Evolutionary conservation across 306 rosid species (phyloP).

Genomic region (Ceratonia siliqua): DNA sequence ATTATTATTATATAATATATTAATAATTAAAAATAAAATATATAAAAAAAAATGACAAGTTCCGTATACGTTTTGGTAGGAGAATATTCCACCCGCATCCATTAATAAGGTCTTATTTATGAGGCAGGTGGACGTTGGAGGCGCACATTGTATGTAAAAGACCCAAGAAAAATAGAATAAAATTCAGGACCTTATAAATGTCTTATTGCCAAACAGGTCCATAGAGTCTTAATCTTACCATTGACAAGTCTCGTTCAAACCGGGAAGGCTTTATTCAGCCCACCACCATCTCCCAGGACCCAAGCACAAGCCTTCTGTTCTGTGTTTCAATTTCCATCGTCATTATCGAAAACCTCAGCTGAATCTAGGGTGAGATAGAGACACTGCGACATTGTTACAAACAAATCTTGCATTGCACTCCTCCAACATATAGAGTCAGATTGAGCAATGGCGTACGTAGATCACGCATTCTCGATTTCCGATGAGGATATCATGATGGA

Average conservation of each 20-base stretch:
- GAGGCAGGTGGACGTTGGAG: no score
- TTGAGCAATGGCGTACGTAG: conserved; percentile 74
- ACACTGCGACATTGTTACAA: background rate
- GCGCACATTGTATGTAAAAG: no score
- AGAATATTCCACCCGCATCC: no score
- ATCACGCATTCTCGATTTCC: conserved; percentile 91
- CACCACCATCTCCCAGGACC: background rate
- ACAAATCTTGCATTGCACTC: background rate
- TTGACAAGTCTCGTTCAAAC: conserved; percentile 1
- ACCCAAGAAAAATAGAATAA: no score
- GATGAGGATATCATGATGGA: conserved; percentile 95
- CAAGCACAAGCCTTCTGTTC: background rate
- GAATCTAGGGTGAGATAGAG: background rate
- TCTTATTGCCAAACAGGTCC: background rate
- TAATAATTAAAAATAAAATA: no score
- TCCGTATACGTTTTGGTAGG: no score
- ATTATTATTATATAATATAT: no score
- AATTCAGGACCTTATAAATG: background rate
- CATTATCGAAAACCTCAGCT: background rate
- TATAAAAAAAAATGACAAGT: no score
- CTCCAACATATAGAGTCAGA: background rate
- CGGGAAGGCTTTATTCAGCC: conserved; percentile 26
- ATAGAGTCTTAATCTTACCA: no score
- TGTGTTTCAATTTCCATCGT: background rate
- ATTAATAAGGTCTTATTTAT: no score